phyloP scores from a whole-genome alignment of 208 protist species.

The Trichomonas tenax region DNA sequence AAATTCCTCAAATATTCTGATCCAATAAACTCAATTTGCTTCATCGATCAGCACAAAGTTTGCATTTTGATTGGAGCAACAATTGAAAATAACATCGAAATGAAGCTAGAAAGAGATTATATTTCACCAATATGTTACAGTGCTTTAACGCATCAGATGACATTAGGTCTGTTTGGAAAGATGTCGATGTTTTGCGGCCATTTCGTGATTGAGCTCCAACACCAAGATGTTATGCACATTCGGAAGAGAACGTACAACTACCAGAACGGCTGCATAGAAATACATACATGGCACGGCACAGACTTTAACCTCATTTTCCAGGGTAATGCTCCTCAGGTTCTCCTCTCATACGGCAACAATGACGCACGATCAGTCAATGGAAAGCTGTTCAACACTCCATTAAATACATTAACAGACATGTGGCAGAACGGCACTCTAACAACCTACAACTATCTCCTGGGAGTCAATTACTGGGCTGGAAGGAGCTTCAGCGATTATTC shows the following conservation, averaged over 20 bases:
- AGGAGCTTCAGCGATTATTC: not conserved
- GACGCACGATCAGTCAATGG: not conserved
- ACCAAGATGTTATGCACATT: not conserved
- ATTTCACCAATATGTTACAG: not conserved
- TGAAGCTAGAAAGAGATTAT: not conserved
- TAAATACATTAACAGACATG: not conserved
- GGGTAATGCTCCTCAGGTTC: not conserved
- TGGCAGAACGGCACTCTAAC: not conserved
- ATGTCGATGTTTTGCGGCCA: not conserved
- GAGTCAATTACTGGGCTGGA: not conserved
- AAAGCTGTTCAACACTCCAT: not conserved
- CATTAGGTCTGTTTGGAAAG: not conserved
- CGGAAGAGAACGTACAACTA: not conserved
- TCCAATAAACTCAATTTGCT: not conserved
- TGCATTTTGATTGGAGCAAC: not conserved
- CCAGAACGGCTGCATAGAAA: not conserved
- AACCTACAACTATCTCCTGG: not conserved
- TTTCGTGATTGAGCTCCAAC: not conserved
- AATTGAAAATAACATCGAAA: not conserved
- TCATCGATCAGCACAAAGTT: not conserved
- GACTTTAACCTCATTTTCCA: not conserved
- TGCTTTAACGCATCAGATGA: not conserved
- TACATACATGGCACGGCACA: not conserved
- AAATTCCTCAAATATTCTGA: not conserved
- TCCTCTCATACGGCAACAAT: not conserved